Evolutionary conservation across 768 basidiomycete species (phyloP), one percentile per base, ranked within the genome.

Genomic region (Lactarius hengduanensis): DNA sequence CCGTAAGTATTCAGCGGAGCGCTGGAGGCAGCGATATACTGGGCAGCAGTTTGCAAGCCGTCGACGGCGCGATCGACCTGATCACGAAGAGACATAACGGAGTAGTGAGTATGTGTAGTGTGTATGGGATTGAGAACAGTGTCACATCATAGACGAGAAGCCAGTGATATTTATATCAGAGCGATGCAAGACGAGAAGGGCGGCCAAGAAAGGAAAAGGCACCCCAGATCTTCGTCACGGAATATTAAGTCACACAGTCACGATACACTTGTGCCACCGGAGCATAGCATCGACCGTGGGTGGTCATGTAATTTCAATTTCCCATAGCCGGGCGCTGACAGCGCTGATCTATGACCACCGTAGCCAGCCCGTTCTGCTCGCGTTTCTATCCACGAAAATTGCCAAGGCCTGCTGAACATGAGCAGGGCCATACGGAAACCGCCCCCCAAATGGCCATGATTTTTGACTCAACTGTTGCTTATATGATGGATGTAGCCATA

Each of bases 1-100:
- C 68, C 66, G 28, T 55, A 6, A 4, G 34, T 20, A 50, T 70
- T 40, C 8, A 70, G 38, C 28, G 68, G 64, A 30, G 67, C 63
- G n/a, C 18, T 38, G 38, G 63, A 61, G 3, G 56, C 18, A 28
- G 53, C 16, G 41, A 57, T n/a, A 55, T 55, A 20, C 6, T 60
- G 28, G 10, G 64, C 22, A 30, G 41, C 61, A n/a, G 36, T 60
- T 26, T 62, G 67, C 15, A 68, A 34, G 26, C 59, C 50, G 5
- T 34, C 57, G 34, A 59, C 8, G 41, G 59, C 50, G 2, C 40
- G 41, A 22, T 58, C 61, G 1, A 57, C 28, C 11, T 18, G 32
- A 57, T 15, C 50, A n/a, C 60, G 64, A 3, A 69, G 16, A 40
- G 53, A 38, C 67, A 64, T 64, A 15, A 16, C 26, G 43, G 26